These are phyloP conservation scores for Penicillium brevicompactum DNA, from an alignment of 2,329 filamentous ascomycete genomes.

Conservation along the genomic window DNA sequence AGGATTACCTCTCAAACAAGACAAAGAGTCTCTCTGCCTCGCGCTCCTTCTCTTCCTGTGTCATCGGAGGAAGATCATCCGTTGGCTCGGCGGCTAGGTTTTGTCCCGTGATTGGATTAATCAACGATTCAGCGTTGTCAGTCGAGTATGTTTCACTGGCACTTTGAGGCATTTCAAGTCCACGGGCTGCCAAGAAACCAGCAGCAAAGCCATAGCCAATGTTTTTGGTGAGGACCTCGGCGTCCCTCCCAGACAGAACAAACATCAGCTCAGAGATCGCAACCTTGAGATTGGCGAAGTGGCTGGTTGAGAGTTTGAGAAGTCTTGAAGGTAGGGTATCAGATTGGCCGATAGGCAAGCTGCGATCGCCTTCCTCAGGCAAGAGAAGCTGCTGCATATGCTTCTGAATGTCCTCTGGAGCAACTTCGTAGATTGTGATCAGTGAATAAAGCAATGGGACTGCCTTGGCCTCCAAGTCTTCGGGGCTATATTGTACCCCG, in stretches of 20 bases:
- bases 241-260: slow-evolving; percentile 79
- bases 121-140: slow-evolving; percentile 28
- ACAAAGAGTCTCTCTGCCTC: slow-evolving; percentile 91
- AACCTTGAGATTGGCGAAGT: slow-evolving; percentile 72
- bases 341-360: slow-evolving; percentile 74
- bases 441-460: slow-evolving; percentile 76
- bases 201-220: slow-evolving; percentile 94
- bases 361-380: slow-evolving; percentile 75
- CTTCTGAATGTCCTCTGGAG: slow-evolving; percentile 63
- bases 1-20: slow-evolving; percentile 74
- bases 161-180: slow-evolving; percentile 73
- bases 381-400: slow-evolving; percentile 70
- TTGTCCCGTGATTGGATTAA: slow-evolving; percentile 90
- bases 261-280: slow-evolving; percentile 80
- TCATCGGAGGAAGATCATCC: slow-evolving; percentile 72
- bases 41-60: slow-evolving; percentile 83
- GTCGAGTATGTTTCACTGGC: slow-evolving; percentile 59
- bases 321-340: slow-evolving; percentile 74
- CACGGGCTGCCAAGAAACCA: slow-evolving; percentile 83
- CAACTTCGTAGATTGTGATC: slow-evolving; percentile 69
- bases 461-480: slow-evolving; percentile 71
- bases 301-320: slow-evolving; percentile 74
- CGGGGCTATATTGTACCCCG: slow-evolving; percentile 63
- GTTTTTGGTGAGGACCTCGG: slow-evolving; percentile 79
- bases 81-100: slow-evolving; percentile 68